phyloP scores from a whole-genome alignment of 495 filamentous ascomycete species.

The Aspergillus ellipticus region DNA sequence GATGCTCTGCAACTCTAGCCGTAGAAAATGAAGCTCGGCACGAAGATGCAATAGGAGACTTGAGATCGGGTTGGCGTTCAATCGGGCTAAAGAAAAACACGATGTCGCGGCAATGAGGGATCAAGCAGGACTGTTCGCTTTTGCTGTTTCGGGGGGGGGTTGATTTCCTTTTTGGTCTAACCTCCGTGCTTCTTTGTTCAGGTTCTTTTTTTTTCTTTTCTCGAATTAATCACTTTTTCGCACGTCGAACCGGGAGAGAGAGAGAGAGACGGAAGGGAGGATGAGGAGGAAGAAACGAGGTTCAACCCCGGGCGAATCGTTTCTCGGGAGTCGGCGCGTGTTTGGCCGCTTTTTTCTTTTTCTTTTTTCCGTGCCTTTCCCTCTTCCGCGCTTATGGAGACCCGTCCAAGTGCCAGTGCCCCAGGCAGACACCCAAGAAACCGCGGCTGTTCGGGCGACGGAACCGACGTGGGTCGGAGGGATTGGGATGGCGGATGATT shows the following conservation, averaged over 20 bases:
- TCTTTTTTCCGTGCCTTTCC: constrained; percentile 15
- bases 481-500: no score
- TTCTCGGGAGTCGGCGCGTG: constrained; percentile 4
- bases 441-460: neutral
- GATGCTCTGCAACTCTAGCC: constrained; percentile 46
- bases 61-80: constrained; percentile 4
- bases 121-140: constrained; percentile 6
- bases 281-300: constrained; percentile 2
- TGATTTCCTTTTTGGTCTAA: neutral
- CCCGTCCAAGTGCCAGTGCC: neutral
- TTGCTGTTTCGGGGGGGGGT: neutral
- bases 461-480: no score
- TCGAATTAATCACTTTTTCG: neutral
- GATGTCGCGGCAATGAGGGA: neutral
- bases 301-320: constrained; percentile 4
- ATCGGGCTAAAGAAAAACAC: neutral
- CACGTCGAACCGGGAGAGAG: neutral
- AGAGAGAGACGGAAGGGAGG: neutral
- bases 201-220: constrained; percentile 4
- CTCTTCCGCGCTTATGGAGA: constrained; percentile 11
- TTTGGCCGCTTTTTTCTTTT: constrained; percentile 19
- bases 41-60: constrained; percentile 18
- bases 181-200: neutral
- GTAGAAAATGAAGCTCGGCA: constrained; percentile 26
- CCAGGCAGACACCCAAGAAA: constrained; percentile 5